These are phyloP conservation scores for Fusarium dlaminii DNA, from an alignment of 2,329 filamentous ascomycete species.

Conservation along the genomic window DNA sequence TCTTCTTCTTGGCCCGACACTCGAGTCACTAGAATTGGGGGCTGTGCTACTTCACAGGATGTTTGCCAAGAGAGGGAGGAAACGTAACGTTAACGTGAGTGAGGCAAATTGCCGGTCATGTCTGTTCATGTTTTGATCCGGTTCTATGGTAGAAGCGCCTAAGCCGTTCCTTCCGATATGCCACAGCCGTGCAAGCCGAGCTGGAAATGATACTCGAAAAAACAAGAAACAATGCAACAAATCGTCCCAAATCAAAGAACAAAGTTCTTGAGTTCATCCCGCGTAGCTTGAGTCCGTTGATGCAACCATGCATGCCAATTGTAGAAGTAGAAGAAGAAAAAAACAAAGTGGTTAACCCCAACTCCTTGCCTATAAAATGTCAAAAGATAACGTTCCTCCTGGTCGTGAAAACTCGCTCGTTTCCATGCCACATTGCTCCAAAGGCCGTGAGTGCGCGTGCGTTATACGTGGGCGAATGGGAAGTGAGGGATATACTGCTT, in stretches of 20 bases:
- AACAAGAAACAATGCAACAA: conserved; percentile 25
- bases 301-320: conserved; percentile 35
- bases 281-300: conserved; percentile 28
- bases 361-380: conserved; percentile 36
- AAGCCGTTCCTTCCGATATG: conserved; percentile 21
- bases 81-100: conserved; percentile 4
- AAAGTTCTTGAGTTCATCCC: conserved; percentile 21
- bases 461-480: conserved; percentile 23
- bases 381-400: conserved; percentile 27
- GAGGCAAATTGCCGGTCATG: conserved; percentile 33
- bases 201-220: conserved; percentile 1
- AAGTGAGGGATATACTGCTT: conserved; percentile 16
- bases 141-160: conserved; percentile 29
- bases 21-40: conserved; percentile 6
- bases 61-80: conserved; percentile 8
- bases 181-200: conserved; percentile 8
- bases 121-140: conserved; percentile 31
- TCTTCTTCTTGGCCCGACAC: conserved; percentile 1
- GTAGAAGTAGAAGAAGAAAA: conserved; percentile 20
- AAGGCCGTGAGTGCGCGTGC: conserved; percentile 31
- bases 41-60: conserved; percentile 19
- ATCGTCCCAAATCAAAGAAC: conserved; percentile 24
- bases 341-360: conserved; percentile 25
- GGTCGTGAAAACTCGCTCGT: conserved; percentile 11
- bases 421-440: conserved; percentile 29